phyloP scores from a whole-genome alignment of 768 basidiomycete species.

The Lactarius psammicola region DNA sequence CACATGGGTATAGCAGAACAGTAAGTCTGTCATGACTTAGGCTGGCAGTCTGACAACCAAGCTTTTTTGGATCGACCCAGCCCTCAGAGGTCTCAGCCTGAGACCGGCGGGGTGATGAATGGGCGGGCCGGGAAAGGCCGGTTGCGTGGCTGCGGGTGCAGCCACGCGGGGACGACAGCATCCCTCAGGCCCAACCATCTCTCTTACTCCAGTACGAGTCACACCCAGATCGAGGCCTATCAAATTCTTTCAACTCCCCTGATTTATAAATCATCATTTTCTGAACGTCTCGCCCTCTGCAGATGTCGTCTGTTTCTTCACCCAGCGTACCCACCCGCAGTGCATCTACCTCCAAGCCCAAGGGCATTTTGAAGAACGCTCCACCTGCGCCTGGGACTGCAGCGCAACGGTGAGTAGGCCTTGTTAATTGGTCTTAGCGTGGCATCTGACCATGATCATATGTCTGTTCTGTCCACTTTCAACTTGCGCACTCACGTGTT shows the following conservation, averaged over 20 bases:
- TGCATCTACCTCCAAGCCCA: constrained; percentile 63
- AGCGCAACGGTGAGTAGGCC: constrained; percentile 48
- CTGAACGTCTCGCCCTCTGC: neutral
- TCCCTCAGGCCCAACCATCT: neutral
- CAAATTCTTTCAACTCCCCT: neutral
- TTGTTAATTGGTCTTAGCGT: neutral
- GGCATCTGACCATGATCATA: constrained; percentile 16
- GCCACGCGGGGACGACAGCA: neutral
- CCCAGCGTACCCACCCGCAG: constrained; percentile 56
- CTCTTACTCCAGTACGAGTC: neutral
- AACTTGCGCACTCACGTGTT: constrained; percentile 20
- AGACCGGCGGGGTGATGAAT: no score
- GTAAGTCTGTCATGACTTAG: neutral
- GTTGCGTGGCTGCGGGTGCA: neutral
- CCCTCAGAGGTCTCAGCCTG: no score
- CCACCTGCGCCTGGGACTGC: constrained; percentile 44
- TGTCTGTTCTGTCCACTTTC: neutral
- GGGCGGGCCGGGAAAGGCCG: neutral
- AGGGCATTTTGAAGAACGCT: constrained; percentile 88
- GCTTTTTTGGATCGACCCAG: neutral
- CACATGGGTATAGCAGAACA: neutral
- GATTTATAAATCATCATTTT: neutral
- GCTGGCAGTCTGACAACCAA: neutral
- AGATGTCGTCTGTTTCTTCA: constrained; percentile 39
- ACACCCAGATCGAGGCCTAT: neutral